phyloP scores from a whole-genome alignment of 2,329 filamentous ascomycete species.

The Ustilaginoidea virens region DNA sequence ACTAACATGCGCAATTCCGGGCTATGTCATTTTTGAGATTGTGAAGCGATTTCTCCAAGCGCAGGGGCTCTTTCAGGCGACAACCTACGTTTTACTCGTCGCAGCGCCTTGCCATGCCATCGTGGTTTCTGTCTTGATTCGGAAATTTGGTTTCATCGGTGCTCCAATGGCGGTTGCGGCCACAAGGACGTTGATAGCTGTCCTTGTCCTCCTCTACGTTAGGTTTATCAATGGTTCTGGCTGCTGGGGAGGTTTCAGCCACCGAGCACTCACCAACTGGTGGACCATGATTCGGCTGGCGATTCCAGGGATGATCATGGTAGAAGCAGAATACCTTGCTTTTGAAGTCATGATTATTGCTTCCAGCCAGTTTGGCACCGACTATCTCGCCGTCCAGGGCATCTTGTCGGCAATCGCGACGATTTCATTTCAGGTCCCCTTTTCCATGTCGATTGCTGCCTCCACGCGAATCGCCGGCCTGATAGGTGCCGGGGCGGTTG shows the following conservation, averaged over 20 bases:
- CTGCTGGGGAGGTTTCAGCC: constrained; percentile 68
- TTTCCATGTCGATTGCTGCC: constrained; percentile 74
- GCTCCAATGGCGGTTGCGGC: constrained; percentile 65
- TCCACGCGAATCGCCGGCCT: constrained; percentile 79
- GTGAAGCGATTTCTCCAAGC: constrained; percentile 68
- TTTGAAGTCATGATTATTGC: constrained; percentile 77
- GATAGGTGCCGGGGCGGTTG: constrained; percentile 66
- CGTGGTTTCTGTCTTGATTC: constrained; percentile 62
- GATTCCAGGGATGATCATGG: constrained; percentile 76
- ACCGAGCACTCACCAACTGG: constrained; percentile 56
- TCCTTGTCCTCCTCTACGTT: constrained; percentile 60
- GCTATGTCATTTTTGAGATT: constrained; percentile 57
- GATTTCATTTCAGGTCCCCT: constrained; percentile 77
- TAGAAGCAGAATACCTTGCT: constrained; percentile 77
- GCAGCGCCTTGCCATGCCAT: constrained; percentile 60
- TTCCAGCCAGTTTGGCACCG: constrained; percentile 59
- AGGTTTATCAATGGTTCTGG: constrained; percentile 52
- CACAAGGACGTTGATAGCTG: constrained; percentile 58
- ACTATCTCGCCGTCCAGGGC: constrained; percentile 69
- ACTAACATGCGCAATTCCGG: constrained; percentile 54
- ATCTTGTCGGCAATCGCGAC: constrained; percentile 62
- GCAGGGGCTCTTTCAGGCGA: constrained; percentile 62
- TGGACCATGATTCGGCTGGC: constrained; percentile 66
- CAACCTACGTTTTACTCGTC: constrained; percentile 56
- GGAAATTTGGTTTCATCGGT: constrained; percentile 49